Evolutionary conservation across 768 basidiomycete species (phyloP).

Genomic region (Pilatotrama ljubarskyi): DNA sequence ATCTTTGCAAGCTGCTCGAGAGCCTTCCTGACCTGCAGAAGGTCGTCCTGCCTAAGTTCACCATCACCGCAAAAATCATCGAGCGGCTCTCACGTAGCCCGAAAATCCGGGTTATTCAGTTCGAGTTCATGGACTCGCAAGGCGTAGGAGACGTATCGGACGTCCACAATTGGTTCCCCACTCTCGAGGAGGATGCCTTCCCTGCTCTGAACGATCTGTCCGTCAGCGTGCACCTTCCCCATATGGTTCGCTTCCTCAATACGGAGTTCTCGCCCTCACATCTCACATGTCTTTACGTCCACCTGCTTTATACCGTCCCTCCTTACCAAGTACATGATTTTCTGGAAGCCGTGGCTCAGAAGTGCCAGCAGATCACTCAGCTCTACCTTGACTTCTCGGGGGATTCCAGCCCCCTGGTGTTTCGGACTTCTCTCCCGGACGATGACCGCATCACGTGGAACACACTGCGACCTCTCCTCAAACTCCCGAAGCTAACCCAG

Average conservation of each 20-base stretch:
- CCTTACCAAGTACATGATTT: conserved; percentile 44
- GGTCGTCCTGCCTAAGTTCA: conserved; percentile 53
- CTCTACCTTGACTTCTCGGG: conserved; percentile 38
- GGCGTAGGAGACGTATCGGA: conserved; percentile 49
- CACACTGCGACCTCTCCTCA: conserved; percentile 39
- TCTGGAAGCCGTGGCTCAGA: conserved; percentile 45
- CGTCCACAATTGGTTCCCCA: conserved; percentile 44
- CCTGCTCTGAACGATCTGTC: conserved; percentile 54
- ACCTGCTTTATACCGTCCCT: conserved; percentile 46
- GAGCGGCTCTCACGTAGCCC: conserved; percentile 46
- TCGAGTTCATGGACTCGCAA: conserved; percentile 49
- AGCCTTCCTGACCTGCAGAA: conserved; percentile 46
- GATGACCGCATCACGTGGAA: conserved; percentile 36
- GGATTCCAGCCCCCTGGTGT: conserved; percentile 11
- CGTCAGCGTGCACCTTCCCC: conserved; percentile 44
- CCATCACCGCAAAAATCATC: conserved; percentile 47
- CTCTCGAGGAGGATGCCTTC: conserved; percentile 49
- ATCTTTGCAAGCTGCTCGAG: conserved; percentile 41
- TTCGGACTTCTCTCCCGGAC: neutral
- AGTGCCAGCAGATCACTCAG: conserved; percentile 47
- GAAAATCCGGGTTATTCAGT: conserved; percentile 50
- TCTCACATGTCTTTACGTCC: conserved; percentile 53
- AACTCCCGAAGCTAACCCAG: conserved; percentile 29
- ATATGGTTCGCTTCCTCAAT: conserved; percentile 47
- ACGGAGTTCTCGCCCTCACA: conserved; percentile 47